phyloP scores from a whole-genome alignment of 2,329 filamentous ascomycete genomes.

The Aplosporella prunicola region DNA sequence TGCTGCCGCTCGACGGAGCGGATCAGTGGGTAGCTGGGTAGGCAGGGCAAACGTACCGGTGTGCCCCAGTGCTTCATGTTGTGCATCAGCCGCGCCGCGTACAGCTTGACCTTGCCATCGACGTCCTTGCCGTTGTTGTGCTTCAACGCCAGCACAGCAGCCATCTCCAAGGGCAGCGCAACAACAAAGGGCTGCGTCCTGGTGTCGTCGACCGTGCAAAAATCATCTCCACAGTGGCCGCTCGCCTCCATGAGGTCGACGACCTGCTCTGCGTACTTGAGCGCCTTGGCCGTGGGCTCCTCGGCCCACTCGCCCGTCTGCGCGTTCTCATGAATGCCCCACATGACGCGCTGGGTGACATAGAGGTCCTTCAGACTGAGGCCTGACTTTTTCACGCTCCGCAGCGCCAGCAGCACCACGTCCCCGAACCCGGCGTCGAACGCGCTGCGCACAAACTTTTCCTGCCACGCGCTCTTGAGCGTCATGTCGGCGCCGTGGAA shows the following conservation, averaged over 20 bases:
- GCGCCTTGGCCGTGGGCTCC: constrained; percentile 28
- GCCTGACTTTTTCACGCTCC: constrained; percentile 19
- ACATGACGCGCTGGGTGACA: constrained; percentile 26
- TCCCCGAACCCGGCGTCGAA: constrained; percentile 17
- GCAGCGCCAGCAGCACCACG: constrained; percentile 22
- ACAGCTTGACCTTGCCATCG: constrained; percentile 30
- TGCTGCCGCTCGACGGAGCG: background rate
- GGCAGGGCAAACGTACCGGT: constrained; percentile 11
- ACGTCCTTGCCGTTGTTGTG: constrained; percentile 24
- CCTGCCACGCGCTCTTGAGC: constrained; percentile 11
- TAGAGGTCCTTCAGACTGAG: constrained; percentile 16
- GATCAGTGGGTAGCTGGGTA: background rate
- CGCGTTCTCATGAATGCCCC: constrained; percentile 26
- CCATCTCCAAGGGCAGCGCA: constrained; percentile 35
- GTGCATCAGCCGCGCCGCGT: constrained; percentile 30
- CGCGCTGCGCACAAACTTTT: constrained; percentile 18
- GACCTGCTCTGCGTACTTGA: constrained; percentile 30
- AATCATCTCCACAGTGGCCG: constrained; percentile 25
- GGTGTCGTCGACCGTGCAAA: constrained; percentile 17
- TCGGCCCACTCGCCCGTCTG: constrained; percentile 26
- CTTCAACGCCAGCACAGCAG: constrained; percentile 30
- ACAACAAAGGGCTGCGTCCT: constrained; percentile 29
- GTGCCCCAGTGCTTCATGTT: constrained; percentile 19
- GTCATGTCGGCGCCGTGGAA: constrained; percentile 15
- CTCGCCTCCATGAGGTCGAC: constrained; percentile 32